Evolutionary conservation across 768 basidiomycete genomes (phyloP), one percentile per base, ranked within the genome.

Genomic region (Leccinum sublutescens): DNA sequence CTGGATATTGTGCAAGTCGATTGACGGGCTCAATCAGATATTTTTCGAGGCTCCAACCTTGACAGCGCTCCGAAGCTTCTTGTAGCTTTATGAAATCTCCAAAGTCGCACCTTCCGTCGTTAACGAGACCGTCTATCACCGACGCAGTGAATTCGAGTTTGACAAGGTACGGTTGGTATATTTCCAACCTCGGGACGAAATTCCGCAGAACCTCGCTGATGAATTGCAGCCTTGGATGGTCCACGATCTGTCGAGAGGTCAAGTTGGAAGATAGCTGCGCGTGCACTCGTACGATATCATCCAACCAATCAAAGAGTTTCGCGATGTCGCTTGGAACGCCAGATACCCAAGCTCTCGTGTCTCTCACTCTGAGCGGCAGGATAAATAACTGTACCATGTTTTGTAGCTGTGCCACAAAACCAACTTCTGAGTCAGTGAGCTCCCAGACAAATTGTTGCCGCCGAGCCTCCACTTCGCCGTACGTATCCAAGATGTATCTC

Each of bases 101-200:
- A 73, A 97, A 90, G 64, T 95, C 89, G 65, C 78, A 85, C 33
- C 75, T 72, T n/a, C 71, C 69, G 59, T 86, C 82, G 2, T 72
- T 69, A 49, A 77, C 72, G 62, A 87, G 74, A 19, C 73, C 67
- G 50, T 82, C 80, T 45, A 91, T 83, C 56, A 79, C 68, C 15
- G 77, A 71, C 1, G 81, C 80, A 0, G 88, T 83, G 36, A 79
- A 78, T 49, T 87, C 86, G 36, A 95, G 79, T 50, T 84, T 79
- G 17, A 90, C 86, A 5, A 96, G 75, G 72, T 95, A 96, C 19
- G 92, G 89, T 71, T 94, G 92, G 64, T 97, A 92, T 9, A 91
- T 82, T 71, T 95, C 91, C 33, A 94, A 74, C 49, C 79, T 80
- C 2, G 82, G 76, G 14, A 94, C 80, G 68, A 89, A 89, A 1